phyloP scores from a whole-genome alignment of 106 monocot genomes.

The Dactylorhiza incarnata region DNA sequence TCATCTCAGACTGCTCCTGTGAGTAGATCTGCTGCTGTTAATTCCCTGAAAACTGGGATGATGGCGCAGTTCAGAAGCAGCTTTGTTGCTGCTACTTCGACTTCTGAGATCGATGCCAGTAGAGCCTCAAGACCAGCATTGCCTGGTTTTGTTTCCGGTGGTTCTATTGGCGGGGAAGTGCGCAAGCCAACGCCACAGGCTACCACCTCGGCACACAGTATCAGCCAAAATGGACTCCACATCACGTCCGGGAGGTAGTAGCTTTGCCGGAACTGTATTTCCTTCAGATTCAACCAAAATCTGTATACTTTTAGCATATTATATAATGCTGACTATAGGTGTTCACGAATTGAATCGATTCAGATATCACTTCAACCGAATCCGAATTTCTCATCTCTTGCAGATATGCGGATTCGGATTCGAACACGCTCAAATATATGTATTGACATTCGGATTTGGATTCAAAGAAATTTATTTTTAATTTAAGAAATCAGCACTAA shows the following conservation, averaged over 20 bases:
- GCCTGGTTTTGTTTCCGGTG: constrained; percentile 84
- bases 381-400: no score
- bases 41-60: constrained; percentile 72
- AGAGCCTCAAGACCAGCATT: constrained; percentile 29
- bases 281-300: background rate
- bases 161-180: constrained; percentile 76
- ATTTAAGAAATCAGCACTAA: no score
- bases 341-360: no score
- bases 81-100: constrained; percentile 73
- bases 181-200: constrained; percentile 20
- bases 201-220: constrained; percentile 18
- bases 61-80: constrained; percentile 75
- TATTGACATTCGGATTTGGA: no score
- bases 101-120: constrained; percentile 18
- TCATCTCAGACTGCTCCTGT: constrained; percentile 26
- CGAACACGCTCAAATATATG: no score
- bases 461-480: no score
- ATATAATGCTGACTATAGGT: background rate
- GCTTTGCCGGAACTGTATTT: background rate
- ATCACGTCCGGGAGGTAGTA: constrained; percentile 46
- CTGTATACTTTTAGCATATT: background rate
- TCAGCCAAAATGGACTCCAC: constrained; percentile 30
- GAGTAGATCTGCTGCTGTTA: constrained; percentile 57
- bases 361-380: no score
- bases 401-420: no score